Evolutionary conservation across 2,329 filamentous ascomycete species (phyloP).

Genomic region (Pseudophaeomoniella oleicola): DNA sequence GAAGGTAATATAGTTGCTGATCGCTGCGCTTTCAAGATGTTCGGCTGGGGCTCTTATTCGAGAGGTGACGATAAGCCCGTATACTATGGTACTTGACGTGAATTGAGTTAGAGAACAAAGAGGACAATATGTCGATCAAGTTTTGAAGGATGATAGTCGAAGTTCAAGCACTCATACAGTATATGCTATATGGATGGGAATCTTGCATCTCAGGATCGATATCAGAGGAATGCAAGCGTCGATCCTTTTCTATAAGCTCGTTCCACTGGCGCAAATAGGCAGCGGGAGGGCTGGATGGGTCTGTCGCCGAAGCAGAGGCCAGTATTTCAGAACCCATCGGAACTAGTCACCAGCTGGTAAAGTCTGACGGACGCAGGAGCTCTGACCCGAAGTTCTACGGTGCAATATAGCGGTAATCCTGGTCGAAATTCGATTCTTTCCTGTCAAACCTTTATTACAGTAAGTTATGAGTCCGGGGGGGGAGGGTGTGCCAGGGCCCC

Average conservation of each 20-base stretch:
- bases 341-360: background rate
- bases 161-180: background rate
- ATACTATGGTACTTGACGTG: background rate
- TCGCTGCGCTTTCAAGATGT: background rate
- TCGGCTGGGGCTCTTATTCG: background rate
- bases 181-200: background rate
- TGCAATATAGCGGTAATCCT: background rate
- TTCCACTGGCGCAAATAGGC: conserved; percentile 14
- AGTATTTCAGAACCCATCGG: background rate
- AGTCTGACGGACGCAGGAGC: background rate
- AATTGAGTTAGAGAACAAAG: conserved; percentile 2
- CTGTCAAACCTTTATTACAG: conserved; percentile 1
- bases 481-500: background rate
- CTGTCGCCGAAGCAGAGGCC: conserved; percentile 13
- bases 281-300: conserved; percentile 17
- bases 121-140: background rate
- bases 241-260: conserved; percentile 1
- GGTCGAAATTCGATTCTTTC: background rate
- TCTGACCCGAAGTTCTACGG: background rate
- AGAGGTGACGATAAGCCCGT: background rate
- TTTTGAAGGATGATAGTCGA: conserved; percentile 1
- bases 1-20: too few relatives aligned
- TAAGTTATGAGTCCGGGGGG: background rate
- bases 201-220: background rate
- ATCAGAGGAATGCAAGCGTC: background rate